Evolutionary conservation across 352 stramenopile genomes (phyloP), one percentile per base, ranked within the genome.

Genomic region (Saprolegnia parasitica): DNA sequence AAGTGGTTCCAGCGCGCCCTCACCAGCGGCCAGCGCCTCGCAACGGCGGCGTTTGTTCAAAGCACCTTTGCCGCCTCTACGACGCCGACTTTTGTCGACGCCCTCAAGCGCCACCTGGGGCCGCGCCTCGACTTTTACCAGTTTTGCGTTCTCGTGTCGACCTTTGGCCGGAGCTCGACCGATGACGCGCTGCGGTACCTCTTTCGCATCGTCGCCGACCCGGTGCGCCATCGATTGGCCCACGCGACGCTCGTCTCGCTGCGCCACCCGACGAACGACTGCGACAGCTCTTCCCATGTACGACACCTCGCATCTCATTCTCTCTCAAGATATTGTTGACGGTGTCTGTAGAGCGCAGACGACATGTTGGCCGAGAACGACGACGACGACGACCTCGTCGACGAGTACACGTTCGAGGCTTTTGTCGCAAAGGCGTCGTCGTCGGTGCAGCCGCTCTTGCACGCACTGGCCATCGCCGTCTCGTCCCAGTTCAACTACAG

Each of bases 1-100:
- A 79, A 86, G 23, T 86, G 93, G 58, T 93, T 93, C 71, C 78
- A 89, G 56, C 79, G 81, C 49, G 76, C 90, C 24, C 89, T 94
- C 46, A 83, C 79, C 46, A 81, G 86, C 29, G 78, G 80, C 4
- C 56, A 75, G 78, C n/a, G 80, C 68, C 42, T 71, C 16, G 54
- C 26, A 9, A 66, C 65, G 11, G 21, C 29, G 11, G 42, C 26
- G 18, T 65, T 67, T 32, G 13, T 67, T 5, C 13, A 35, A n/a
- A 23, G 46, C 0, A 21, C n/a, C 10, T 16, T 54, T 13, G 40
- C 18, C 9, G 73, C 75, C 0, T 78, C 87, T 18, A 24, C 50
- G 23, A 23, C 63, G 26, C 46, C n/a, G 11, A 3, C 8, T 54
- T 91, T 93, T 56, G 73, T 87, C 37, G 72, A 81, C 1, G 71